phyloP scores from a whole-genome alignment of 768 basidiomycete genomes.

The Naganishia vaughanmartiniae region DNA sequence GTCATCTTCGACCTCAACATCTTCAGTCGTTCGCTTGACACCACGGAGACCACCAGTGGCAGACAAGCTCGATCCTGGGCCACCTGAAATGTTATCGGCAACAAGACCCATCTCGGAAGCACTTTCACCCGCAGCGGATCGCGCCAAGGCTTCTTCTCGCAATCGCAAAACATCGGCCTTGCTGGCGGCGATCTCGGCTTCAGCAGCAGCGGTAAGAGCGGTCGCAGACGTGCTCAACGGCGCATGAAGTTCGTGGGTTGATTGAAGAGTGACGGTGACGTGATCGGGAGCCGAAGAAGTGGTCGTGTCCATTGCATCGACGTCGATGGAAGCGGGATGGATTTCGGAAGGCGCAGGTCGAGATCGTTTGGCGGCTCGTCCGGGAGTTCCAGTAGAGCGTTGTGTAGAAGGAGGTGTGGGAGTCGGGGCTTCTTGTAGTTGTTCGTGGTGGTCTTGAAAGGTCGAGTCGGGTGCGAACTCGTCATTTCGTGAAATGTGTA shows the following conservation, averaged over 20 bases:
- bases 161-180: constrained; percentile 29
- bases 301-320: background rate
- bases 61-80: background rate
- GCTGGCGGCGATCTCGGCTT: constrained; percentile 32
- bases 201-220: constrained; percentile 26
- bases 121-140: constrained; percentile 28
- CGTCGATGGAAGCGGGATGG: background rate
- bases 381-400: background rate
- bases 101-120: constrained; percentile 32
- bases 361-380: constrained; percentile 25
- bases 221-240: constrained; percentile 17
- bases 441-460: too few relatives aligned
- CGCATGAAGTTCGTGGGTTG: constrained; percentile 30
- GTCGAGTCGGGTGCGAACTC: too few relatives aligned
- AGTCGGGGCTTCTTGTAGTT: background rate
- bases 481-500: too few relatives aligned
- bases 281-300: constrained; percentile 14
- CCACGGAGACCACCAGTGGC: constrained; percentile 16
- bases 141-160: constrained; percentile 30
- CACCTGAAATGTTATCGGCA: constrained; percentile 1
- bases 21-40: constrained; percentile 29
- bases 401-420: background rate
- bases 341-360: constrained; percentile 1
- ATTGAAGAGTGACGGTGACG: constrained; percentile 22
- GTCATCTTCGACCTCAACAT: constrained; percentile 9